Percentiles rank a stretch among this genome's conserved stretches.
Conservation (phyloP, 1,139 yeast species). For the Suhomyces taliae region DNA sequence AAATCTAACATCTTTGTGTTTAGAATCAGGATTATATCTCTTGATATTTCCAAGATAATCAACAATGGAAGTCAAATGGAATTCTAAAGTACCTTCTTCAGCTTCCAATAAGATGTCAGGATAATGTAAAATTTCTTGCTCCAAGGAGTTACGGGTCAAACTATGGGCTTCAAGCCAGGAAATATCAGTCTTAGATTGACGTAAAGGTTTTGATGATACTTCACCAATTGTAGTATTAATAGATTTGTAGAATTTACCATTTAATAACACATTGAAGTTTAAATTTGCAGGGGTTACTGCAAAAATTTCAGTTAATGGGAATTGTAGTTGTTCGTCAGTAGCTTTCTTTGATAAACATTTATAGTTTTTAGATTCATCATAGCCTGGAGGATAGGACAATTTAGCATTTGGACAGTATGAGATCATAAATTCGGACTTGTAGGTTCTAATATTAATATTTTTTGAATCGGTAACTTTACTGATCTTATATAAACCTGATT, state of each 20-base stretch:
- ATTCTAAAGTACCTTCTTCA: slow-evolving; percentile 60
- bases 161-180: slow-evolving; percentile 26
- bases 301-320: slow-evolving; percentile 51
- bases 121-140: slow-evolving; percentile 33
- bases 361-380: slow-evolving; percentile 31
- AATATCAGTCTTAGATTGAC: slow-evolving; percentile 14
- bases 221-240: slow-evolving; percentile 26
- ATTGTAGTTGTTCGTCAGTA: slow-evolving; percentile 49
- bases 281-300: slow-evolving; percentile 80
- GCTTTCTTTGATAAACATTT: slow-evolving; percentile 52
- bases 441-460: slow-evolving; percentile 61
- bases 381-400: slow-evolving; percentile 37
- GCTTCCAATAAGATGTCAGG: slow-evolving; percentile 26
- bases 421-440: slow-evolving; percentile 63
- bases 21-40: slow-evolving; percentile 51
- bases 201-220: neutral
- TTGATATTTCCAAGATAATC: slow-evolving; percentile 77
- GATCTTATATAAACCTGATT: slow-evolving; percentile 76
- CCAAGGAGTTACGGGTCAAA: slow-evolving; percentile 35
- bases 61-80: slow-evolving; percentile 62
- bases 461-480: slow-evolving; percentile 65
- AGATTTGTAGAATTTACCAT: slow-evolving; percentile 38
- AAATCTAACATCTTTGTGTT: slow-evolving; percentile 48
- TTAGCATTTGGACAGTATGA: slow-evolving; percentile 77
- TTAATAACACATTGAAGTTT: slow-evolving; percentile 56